Conservation (phyloP, 352 stramenopile species). For the Peronospora tabacina region DNA sequence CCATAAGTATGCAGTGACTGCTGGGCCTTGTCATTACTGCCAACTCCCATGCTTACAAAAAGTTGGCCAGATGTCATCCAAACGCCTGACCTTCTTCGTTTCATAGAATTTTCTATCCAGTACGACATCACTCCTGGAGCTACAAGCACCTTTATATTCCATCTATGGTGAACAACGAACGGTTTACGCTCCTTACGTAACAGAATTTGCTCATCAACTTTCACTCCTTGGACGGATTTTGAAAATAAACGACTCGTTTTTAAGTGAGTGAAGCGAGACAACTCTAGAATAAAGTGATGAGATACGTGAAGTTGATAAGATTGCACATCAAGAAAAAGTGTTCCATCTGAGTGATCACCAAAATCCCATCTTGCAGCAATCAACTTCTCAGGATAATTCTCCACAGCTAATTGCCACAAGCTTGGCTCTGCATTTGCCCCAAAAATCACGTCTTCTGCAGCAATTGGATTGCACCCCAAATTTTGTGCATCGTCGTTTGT, state of each 20-base stretch:
- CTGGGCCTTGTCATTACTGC: conserved; percentile 21
- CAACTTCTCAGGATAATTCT: conserved; percentile 67
- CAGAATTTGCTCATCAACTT: background rate
- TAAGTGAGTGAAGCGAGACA: conserved; percentile 25
- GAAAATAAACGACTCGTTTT: conserved; percentile 14
- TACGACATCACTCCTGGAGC: conserved; percentile 54
- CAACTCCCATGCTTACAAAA: conserved; percentile 48
- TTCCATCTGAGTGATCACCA: conserved; percentile 27
- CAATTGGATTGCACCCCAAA: background rate
- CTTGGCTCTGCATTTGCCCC: conserved; percentile 54
- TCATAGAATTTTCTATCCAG: conserved; percentile 31
- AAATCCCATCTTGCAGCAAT: conserved; percentile 51
- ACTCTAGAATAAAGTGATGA: conserved; percentile 32
- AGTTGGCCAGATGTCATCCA: conserved; percentile 56
- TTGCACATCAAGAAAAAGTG: conserved; percentile 64
- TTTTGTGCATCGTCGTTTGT: conserved; percentile 1
- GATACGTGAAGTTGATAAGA: conserved; percentile 63
- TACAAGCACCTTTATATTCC: conserved; percentile 54
- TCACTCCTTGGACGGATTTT: background rate
- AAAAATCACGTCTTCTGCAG: conserved; percentile 58
- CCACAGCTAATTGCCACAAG: conserved; percentile 59
- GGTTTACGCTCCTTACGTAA: conserved; percentile 2
- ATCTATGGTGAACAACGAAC: conserved; percentile 21
- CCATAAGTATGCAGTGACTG: conserved; percentile 15
- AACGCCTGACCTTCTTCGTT: conserved; percentile 18